Evolutionary conservation across 2,329 filamentous ascomycete genomes (phyloP).

Genomic region (Coniosporium tulheliwenetii): DNA sequence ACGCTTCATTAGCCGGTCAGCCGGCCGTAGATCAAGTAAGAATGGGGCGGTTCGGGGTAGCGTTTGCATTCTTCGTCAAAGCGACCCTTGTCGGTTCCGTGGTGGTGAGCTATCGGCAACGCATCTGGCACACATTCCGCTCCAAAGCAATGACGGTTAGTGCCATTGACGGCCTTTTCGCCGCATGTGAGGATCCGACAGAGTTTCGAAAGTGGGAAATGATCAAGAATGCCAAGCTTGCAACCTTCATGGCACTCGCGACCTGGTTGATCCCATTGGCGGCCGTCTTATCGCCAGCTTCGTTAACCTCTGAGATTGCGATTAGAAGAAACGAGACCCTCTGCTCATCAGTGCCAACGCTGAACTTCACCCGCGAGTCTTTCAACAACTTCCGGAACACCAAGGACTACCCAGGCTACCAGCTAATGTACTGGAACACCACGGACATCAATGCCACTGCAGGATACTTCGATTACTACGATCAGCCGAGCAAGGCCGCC

Average conservation of each 20-base stretch:
- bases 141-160: slow-evolving; percentile 19
- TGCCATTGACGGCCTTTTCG: slow-evolving; percentile 20
- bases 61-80: slow-evolving; percentile 21
- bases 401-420: slow-evolving; percentile 8
- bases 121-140: slow-evolving; percentile 21
- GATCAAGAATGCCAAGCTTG: slow-evolving; percentile 18
- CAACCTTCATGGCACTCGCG: slow-evolving; percentile 17
- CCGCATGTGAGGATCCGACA: slow-evolving; percentile 18
- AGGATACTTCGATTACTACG: slow-evolving; percentile 20
- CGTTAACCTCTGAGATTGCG: slow-evolving; percentile 16
- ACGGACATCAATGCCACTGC: slow-evolving; percentile 12
- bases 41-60: slow-evolving; percentile 20
- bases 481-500: slow-evolving; percentile 18
- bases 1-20: slow-evolving; percentile 13
- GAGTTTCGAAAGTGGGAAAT: slow-evolving; percentile 20
- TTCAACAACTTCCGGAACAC: slow-evolving; percentile 14
- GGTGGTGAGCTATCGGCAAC: slow-evolving; percentile 19
- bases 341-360: slow-evolving; percentile 12
- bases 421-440: slow-evolving; percentile 19
- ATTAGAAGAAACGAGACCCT: slow-evolving; percentile 9
- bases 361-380: slow-evolving; percentile 17
- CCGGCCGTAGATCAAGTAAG: slow-evolving; percentile 15
- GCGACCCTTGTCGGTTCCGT: slow-evolving; percentile 17
- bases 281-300: slow-evolving; percentile 19
- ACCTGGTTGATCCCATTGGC: slow-evolving; percentile 20